Evolutionary conservation across 2,329 filamentous ascomycete genomes (phyloP).

Genomic region (Sphaerulina musiva): DNA sequence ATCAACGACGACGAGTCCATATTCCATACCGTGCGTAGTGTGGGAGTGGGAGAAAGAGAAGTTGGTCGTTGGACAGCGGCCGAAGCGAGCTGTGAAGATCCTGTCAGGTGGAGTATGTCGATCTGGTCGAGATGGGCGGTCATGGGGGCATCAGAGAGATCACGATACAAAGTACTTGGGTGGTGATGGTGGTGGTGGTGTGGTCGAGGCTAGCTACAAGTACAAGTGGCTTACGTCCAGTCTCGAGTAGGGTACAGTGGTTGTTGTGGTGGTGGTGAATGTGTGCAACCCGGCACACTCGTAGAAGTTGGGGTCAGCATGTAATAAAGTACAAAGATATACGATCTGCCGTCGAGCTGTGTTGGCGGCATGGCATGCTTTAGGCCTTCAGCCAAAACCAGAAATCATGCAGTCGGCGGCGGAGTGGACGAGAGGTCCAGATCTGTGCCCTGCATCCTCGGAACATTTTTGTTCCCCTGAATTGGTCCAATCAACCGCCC

Average conservation of each 20-base stretch:
- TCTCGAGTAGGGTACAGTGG: background rate
- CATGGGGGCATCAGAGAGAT: background rate
- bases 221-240: too few species aligned
- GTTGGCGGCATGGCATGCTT: too few species aligned
- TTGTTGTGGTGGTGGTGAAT: background rate
- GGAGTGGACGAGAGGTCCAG: too few species aligned
- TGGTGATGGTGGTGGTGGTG: background rate
- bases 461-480: too few species aligned
- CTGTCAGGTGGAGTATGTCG: background rate
- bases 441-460: too few species aligned
- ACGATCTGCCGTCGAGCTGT: too few species aligned
- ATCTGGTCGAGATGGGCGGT: background rate
- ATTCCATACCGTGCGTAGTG: conserved; percentile 22
- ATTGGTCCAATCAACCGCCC: too few species aligned
- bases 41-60: background rate
- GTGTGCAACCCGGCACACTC: background rate
- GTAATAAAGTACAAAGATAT: too few species aligned
- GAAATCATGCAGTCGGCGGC: too few species aligned
- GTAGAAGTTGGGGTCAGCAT: too few species aligned
- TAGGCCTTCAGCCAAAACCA: too few species aligned
- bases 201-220: background rate
- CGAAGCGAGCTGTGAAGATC: background rate
- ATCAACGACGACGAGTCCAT: conserved; percentile 19
- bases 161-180: background rate
- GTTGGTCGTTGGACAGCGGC: background rate